phyloP scores from a whole-genome alignment of 148 eudicot genomes.

The Vaccinium darrowii region DNA sequence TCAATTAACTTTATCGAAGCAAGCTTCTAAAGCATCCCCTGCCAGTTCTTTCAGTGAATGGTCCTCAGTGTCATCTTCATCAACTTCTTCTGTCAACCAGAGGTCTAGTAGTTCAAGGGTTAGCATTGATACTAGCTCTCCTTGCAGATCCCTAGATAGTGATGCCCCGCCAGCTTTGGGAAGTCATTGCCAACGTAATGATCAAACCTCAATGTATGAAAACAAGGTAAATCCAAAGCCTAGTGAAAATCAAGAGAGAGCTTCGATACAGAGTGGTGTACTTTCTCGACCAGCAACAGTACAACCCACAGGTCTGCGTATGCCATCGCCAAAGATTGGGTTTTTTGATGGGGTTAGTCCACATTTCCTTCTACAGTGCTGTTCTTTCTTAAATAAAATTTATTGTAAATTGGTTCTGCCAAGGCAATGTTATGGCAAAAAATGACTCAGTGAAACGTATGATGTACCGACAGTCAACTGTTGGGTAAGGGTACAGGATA shows the following conservation, averaged over 20 bases:
- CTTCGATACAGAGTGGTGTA: constrained; percentile 32
- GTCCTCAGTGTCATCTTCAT: constrained; percentile 76
- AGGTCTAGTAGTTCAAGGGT: constrained; percentile 32
- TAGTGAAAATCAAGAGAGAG: constrained; percentile 31
- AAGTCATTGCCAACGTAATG: constrained; percentile 26
- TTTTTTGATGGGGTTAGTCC: constrained; percentile 96
- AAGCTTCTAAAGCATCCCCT: constrained; percentile 62
- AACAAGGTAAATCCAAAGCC: constrained; percentile 24
- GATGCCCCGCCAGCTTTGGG: constrained; percentile 23
- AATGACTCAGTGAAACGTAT: neutral
- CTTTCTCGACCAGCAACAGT: constrained; percentile 34
- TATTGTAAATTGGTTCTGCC: constrained; percentile 4
- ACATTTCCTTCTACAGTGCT: neutral
- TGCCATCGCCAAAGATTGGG: constrained; percentile 96
- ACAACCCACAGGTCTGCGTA: constrained; percentile 83
- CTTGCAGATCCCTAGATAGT: constrained; percentile 32
- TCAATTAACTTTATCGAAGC: constrained; percentile 38
- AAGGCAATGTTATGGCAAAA: neutral
- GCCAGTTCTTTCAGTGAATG: constrained; percentile 92
- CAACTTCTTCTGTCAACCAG: constrained; percentile 54
- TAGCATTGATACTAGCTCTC: constrained; percentile 28
- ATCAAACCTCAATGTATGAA: constrained; percentile 26
- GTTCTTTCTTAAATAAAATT: neutral
- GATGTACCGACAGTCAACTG: neutral
- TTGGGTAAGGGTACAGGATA: neutral